A percentile compares a stretch with the other conserved stretches of the same genome.
phyloP scores from a whole-genome alignment of 2,329 filamentous ascomycete species.

The Claviceps pusilla region DNA sequence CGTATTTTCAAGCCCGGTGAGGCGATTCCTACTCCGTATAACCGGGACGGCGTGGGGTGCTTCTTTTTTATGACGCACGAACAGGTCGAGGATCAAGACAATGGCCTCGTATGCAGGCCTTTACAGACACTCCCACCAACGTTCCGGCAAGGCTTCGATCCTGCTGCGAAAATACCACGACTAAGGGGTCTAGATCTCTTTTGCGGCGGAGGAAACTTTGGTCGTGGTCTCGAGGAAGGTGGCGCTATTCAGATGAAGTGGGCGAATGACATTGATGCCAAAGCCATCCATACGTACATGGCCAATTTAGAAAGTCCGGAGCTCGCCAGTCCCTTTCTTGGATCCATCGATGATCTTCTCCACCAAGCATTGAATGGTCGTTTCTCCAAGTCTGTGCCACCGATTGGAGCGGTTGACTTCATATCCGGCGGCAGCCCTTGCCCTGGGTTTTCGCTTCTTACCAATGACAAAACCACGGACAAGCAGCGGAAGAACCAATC shows the following conservation, averaged over 20 bases:
- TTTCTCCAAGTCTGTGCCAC: constrained; percentile 33
- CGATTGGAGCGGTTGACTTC: constrained; percentile 49
- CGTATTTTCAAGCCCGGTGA: constrained; percentile 33
- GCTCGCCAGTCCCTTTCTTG: constrained; percentile 42
- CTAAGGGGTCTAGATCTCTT: constrained; percentile 57
- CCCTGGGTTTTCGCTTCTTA: constrained; percentile 56
- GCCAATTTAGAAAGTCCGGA: constrained; percentile 40
- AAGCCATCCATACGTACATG: constrained; percentile 57
- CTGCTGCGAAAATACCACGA: constrained; percentile 18
- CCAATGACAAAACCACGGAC: constrained; percentile 37
- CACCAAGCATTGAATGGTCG: constrained; percentile 36
- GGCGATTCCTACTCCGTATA: constrained; percentile 46
- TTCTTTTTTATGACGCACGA: constrained; percentile 46
- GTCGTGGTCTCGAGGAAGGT: constrained; percentile 59
- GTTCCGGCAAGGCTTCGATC: constrained; percentile 42
- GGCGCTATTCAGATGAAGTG: constrained; percentile 49
- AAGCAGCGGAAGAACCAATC: constrained; percentile 56
- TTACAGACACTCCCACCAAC: constrained; percentile 19
- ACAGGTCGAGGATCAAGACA: background rate
- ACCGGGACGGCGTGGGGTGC: constrained; percentile 48
- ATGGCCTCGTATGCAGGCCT: constrained; percentile 16
- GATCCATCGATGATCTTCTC: constrained; percentile 59
- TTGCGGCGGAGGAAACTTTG: constrained; percentile 65
- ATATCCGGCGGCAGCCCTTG: constrained; percentile 64
- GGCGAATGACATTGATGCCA: constrained; percentile 50